phyloP scores from a whole-genome alignment of 371 early-diverging fungal genomes.

The Rhizopus stolonifer region DNA sequence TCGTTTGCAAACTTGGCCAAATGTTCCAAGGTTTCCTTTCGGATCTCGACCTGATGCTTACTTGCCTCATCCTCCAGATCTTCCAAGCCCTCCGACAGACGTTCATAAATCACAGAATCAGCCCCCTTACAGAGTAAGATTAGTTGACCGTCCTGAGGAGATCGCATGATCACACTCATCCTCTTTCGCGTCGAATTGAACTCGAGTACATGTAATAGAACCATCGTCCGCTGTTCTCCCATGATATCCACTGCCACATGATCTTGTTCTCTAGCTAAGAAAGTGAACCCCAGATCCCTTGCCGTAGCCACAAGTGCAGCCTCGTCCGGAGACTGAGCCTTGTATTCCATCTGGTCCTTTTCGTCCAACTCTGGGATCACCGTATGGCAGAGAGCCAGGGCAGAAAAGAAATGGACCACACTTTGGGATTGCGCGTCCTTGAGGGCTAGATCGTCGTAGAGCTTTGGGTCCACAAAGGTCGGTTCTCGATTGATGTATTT shows the following conservation, averaged over 20 bases:
- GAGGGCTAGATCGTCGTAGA: slow-evolving; percentile 38
- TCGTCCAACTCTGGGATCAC: slow-evolving; percentile 67
- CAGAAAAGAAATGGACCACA: slow-evolving; percentile 70
- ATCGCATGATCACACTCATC: slow-evolving; percentile 79
- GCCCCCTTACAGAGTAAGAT: slow-evolving; percentile 94
- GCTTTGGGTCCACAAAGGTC: slow-evolving; percentile 47
- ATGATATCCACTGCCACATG: slow-evolving; percentile 69
- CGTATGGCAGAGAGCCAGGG: slow-evolving; percentile 78
- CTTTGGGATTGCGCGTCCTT: slow-evolving; percentile 43
- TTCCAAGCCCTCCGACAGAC: slow-evolving; percentile 49
- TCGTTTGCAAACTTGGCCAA: slow-evolving; percentile 81
- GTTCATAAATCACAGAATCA: slow-evolving; percentile 86
- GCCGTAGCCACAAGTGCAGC: slow-evolving; percentile 91
- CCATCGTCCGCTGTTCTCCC: slow-evolving; percentile 66
- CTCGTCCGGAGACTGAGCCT: slow-evolving; percentile 94
- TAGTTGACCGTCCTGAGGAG: slow-evolving; percentile 69
- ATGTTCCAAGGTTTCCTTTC: slow-evolving; percentile 40
- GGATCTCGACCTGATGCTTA: slow-evolving; percentile 39
- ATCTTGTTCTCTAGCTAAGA: slow-evolving; percentile 71
- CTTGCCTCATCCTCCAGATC: slow-evolving; percentile 40
- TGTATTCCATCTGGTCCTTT: slow-evolving; percentile 65
- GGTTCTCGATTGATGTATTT: slow-evolving; percentile 40
- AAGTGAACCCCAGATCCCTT: slow-evolving; percentile 85
- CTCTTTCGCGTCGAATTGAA: slow-evolving; percentile 88
- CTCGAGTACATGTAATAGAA: slow-evolving; percentile 77